These are phyloP conservation scores for Asparagopsis taxiformis DNA, from an alignment of 31 red algal genomes.

Conservation along the genomic window DNA sequence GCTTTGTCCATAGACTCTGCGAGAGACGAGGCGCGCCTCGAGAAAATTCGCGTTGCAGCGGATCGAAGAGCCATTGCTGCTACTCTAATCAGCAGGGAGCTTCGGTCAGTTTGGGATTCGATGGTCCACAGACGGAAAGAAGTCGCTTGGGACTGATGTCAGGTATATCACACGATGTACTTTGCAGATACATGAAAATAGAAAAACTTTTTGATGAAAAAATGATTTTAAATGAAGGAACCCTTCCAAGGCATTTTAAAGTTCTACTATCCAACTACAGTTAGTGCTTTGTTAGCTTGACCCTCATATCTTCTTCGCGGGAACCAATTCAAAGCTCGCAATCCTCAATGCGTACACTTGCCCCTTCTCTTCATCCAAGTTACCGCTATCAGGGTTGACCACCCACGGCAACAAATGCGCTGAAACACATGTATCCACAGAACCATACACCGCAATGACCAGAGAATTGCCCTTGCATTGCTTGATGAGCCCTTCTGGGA, in stretches of 20 bases:
- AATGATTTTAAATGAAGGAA: no score
- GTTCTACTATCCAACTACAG: no score
- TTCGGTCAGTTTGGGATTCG: no score
- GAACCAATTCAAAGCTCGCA: constrained; percentile 15
- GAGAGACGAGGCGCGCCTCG: constrained; percentile 9
- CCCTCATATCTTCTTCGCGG: neutral
- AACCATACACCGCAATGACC: constrained; percentile 64
- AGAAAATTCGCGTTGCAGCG: no score
- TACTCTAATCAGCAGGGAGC: no score
- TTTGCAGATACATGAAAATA: no score
- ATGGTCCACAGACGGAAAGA: no score
- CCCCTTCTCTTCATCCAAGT: constrained; percentile 54
- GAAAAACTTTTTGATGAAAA: no score
- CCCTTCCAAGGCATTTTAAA: no score
- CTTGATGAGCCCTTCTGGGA: constrained; percentile 77
- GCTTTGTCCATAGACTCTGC: constrained; percentile 15
- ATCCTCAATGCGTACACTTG: constrained; percentile 52
- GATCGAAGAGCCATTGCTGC: constrained; percentile 12
- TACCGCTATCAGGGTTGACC: constrained; percentile 45
- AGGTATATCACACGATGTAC: no score
- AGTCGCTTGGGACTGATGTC: no score
- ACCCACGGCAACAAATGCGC: constrained; percentile 72
- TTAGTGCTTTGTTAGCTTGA: no score
- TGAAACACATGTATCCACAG: constrained; percentile 42
- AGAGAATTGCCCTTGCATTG: constrained; percentile 64